Percentiles rank a stretch among this genome's conserved stretches.
These are phyloP conservation scores for Pleurotus giganteus DNA, from an alignment of 768 basidiomycete species.

Conservation along the genomic window DNA sequence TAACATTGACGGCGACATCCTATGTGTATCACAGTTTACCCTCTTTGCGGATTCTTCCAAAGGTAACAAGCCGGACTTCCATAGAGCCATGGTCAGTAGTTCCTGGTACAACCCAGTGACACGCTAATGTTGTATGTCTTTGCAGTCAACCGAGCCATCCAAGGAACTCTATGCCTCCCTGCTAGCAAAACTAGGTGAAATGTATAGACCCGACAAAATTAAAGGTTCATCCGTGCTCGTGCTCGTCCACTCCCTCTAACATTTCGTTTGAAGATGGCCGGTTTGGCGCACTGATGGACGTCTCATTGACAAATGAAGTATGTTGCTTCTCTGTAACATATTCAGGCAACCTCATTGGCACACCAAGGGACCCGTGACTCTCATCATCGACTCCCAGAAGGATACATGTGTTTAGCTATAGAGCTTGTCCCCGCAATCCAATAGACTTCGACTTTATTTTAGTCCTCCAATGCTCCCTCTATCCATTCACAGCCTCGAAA, in stretches of 20 bases:
- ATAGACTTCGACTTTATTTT: no score
- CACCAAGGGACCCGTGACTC: constrained; percentile 89
- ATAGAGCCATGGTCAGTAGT: constrained; percentile 78
- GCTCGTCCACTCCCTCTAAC: neutral
- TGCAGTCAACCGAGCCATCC: constrained; percentile 65
- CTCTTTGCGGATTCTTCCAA: constrained; percentile 84
- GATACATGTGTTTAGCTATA: constrained; percentile 45
- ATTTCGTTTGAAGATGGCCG: constrained; percentile 61
- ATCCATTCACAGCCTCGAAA: no score
- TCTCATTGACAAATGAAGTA: constrained; percentile 86
- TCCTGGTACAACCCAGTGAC: neutral
- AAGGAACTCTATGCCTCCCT: constrained; percentile 71
- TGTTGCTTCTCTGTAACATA: constrained; percentile 20
- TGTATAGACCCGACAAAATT: constrained; percentile 75
- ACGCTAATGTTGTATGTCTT: neutral
- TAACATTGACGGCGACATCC: constrained; percentile 86
- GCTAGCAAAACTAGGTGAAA: constrained; percentile 59
- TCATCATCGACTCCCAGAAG: constrained; percentile 80
- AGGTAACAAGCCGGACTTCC: constrained; percentile 91
- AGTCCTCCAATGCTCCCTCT: no score
- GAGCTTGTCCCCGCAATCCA: no score
- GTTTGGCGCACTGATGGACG: constrained; percentile 97
- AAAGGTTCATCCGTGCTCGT: constrained; percentile 60
- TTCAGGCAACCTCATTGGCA: no score
- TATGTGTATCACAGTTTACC: constrained; percentile 96